Percentiles rank a stretch among this genome's conserved stretches.
Conservation (phyloP, 2,329 filamentous ascomycete genomes). For the Epichloe uncinata region DNA sequence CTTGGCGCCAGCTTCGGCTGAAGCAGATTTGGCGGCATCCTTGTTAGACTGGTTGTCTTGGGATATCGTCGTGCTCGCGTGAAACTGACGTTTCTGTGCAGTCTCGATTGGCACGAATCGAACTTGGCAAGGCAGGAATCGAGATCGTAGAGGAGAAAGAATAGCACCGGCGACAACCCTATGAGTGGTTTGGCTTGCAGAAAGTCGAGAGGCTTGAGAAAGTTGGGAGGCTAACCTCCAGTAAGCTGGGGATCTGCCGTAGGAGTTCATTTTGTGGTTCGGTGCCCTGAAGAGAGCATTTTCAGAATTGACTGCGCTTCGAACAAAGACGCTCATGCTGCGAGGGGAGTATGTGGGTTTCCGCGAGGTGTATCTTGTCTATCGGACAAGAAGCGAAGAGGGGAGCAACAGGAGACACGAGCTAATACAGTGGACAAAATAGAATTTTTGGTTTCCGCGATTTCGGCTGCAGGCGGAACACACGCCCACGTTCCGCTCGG, state of each 20-base stretch:
- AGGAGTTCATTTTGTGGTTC: conserved; percentile 20
- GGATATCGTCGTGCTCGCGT: conserved; percentile 16
- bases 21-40: conserved; percentile 8
- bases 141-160: conserved; percentile 29
- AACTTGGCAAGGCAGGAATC: conserved; percentile 26
- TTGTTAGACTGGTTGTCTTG: conserved; percentile 23
- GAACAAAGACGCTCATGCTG: conserved; percentile 34
- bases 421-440: conserved; percentile 17
- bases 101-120: conserved; percentile 19
- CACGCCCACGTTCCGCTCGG: conserved; percentile 16
- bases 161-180: conserved; percentile 15
- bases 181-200: conserved; percentile 16
- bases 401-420: conserved; percentile 11
- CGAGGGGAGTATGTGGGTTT: conserved; percentile 11
- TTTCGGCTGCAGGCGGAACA: conserved; percentile 21
- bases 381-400: conserved; percentile 12
- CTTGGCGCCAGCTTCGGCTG: conserved; percentile 17
- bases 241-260: conserved; percentile 34
- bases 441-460: conserved; percentile 27
- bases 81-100: conserved; percentile 19
- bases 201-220: conserved; percentile 15
- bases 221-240: conserved; percentile 31
- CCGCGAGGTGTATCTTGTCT: conserved; percentile 17
- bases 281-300: conserved; percentile 28
- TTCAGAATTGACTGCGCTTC: conserved; percentile 28